Evolutionary conservation across 176 grass and related monocot species (phyloP), one percentile per base, ranked within the genome.

Genomic region (Aegilops sharonensis): DNA sequence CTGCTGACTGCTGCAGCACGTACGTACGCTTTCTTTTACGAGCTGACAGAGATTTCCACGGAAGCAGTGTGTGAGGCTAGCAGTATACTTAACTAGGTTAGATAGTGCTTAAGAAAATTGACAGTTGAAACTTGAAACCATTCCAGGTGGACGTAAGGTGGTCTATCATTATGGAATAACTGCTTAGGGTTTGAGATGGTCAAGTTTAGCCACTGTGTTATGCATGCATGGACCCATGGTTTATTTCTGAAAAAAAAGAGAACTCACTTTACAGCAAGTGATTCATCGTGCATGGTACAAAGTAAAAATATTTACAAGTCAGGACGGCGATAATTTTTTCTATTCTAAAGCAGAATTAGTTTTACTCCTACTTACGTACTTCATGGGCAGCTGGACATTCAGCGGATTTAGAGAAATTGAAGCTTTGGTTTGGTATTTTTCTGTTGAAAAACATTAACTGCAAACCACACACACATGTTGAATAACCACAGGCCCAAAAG

Each of bases 221-320:
- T 50, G 73, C 30, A 52, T 18, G 40, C 17, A 29, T 67, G 18
- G 64, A 36, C 35, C 24, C 11, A 61, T 37, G 63, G 83, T 86
- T 81, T 68, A 82, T 73, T 61, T 62, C 62, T 86, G 29, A 70
- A 66, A 52, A 76, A 76, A 1, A 37, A 69, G 20, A 82, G 8
- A 68, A 4, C 69, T 18, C 75, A 13, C 77, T 80, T 77, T 62
- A 76, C 70, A 69, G 5, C 10, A 64, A 37, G 8, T 11, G 48
- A 5, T 34, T 34, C 32, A 34, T 34, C 32, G 32, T 61, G 77
- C n/a, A 47, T 59, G 69, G 69, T 67, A 43, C 30, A 11, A 47
- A 47, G 40, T 43, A 3, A 43, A 43, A 9, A 43, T 43, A 9
- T 43, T 43, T 11, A 43, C 9, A 43, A 43, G 40, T 9, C 40